Evolutionary conservation across 2,329 filamentous ascomycete species (phyloP).

Genomic region (Aspergillus oerlinghausenensis): DNA sequence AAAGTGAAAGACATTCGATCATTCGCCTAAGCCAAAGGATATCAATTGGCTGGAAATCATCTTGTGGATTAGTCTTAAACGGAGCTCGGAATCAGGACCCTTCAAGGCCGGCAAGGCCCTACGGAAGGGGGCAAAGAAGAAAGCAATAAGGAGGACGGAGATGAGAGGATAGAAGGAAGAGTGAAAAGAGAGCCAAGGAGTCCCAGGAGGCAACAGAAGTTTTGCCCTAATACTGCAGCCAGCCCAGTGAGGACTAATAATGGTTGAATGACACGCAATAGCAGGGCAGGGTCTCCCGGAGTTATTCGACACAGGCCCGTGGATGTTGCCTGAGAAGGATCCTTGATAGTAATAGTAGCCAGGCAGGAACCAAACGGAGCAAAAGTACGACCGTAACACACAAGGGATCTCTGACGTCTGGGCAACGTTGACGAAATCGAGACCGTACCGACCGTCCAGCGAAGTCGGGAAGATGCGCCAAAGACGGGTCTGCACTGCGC

Average conservation of each 20-base stretch:
- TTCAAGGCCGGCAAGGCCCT: neutral
- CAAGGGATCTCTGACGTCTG: slow-evolving; percentile 3
- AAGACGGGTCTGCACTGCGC: neutral
- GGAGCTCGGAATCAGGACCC: neutral
- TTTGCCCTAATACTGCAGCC: neutral
- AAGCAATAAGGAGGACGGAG: neutral
- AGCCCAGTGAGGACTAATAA: neutral
- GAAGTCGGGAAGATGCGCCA: neutral
- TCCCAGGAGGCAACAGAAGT: neutral
- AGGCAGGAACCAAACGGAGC: slow-evolving; percentile 2
- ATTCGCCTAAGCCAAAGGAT: neutral
- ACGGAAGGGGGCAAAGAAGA: neutral
- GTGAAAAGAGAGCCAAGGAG: neutral
- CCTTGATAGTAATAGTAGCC: neutral
- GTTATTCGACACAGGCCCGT: neutral
- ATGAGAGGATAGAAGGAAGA: neutral
- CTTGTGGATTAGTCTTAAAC: neutral
- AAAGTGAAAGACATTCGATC: neutral
- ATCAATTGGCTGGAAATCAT: neutral
- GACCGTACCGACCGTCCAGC: neutral
- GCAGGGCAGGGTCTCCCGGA: neutral
- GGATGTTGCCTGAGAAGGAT: neutral
- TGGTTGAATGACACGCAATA: neutral
- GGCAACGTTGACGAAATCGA: slow-evolving; percentile 3
- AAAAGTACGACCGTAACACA: neutral